These are phyloP conservation scores for Thuja plicata DNA, from an alignment of 83 land plant species.

Conservation along the genomic window DNA sequence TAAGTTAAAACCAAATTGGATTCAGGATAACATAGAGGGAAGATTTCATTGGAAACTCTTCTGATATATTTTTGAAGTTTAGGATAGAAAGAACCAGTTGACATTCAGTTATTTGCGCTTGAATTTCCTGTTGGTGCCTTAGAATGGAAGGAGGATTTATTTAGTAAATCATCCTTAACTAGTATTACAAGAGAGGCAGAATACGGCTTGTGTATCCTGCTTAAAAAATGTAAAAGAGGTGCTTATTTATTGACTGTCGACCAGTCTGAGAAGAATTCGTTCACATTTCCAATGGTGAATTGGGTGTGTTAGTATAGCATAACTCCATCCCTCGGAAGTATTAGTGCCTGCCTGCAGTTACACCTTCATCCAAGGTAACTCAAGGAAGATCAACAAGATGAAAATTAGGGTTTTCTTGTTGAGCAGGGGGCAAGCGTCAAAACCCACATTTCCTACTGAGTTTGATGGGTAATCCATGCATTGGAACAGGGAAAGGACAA, in stretches of 20 bases:
- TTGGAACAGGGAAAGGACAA: slow-evolving; percentile 60
- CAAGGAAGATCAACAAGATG: not conserved
- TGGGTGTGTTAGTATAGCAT: not conserved
- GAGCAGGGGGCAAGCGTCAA: not conserved
- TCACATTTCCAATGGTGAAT: not conserved
- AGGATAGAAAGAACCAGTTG: too few relatives aligned
- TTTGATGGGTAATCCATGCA: slow-evolving; percentile 42
- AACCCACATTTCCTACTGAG: not conserved
- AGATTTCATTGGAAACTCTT: too few relatives aligned
- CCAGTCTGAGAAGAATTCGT: not conserved
- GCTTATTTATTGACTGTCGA: not conserved
- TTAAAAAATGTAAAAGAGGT: not conserved
- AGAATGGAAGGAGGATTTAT: not conserved
- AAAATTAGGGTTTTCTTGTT: not conserved
- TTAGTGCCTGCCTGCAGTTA: not conserved
- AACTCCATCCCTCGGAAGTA: not conserved
- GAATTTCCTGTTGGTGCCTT: too few relatives aligned
- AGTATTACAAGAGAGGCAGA: not conserved
- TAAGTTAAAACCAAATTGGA: too few relatives aligned
- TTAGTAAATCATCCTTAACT: not conserved
- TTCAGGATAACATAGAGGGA: too few relatives aligned
- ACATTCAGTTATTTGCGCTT: too few relatives aligned
- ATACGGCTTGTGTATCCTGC: not conserved
- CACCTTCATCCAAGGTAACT: not conserved
- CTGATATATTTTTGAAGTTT: too few relatives aligned